A percentile compares a stretch with the other conserved stretches of the same genome.
Evolutionary conservation across 805 yeast species (phyloP).

Genomic region (Wickerhamomyces kurtzmanii): DNA sequence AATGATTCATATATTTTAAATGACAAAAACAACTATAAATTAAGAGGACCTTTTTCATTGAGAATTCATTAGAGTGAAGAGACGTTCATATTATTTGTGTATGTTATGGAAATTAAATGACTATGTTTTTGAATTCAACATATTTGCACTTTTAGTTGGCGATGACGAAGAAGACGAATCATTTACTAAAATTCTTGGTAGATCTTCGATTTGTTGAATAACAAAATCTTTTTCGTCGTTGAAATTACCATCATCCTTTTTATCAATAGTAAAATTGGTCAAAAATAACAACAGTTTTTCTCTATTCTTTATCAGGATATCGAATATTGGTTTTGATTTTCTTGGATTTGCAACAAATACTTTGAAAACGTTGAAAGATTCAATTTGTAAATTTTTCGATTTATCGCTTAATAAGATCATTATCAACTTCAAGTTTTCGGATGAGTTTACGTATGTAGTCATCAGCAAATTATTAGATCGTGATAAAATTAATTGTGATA

Average conservation of each 20-base stretch:
- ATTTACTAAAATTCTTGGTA: conserved; percentile 61
- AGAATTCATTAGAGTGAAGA: no score
- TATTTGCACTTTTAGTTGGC: no score
- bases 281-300: conserved; percentile 66
- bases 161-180: no score
- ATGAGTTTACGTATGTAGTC: conserved; percentile 67
- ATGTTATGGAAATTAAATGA: no score
- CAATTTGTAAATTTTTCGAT: conserved; percentile 80
- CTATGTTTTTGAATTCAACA: no score
- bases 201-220: conserved; percentile 57
- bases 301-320: conserved; percentile 77
- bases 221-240: conserved; percentile 77
- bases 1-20: no score
- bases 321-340: conserved; percentile 69
- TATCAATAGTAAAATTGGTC: conserved; percentile 46
- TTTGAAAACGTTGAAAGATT: conserved; percentile 89
- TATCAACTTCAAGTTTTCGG: conserved; percentile 74
- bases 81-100: no score
- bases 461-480: conserved; percentile 65
- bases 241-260: conserved; percentile 56
- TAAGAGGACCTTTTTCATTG: no score
- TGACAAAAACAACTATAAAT: no score
- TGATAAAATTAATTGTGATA: conserved; percentile 62
- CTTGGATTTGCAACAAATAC: conserved; percentile 95
- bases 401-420: conserved; percentile 85